Evolutionary conservation across 1,284 basidiomycete genomes (phyloP).

Genomic region (Malassezia slooffiae): DNA sequence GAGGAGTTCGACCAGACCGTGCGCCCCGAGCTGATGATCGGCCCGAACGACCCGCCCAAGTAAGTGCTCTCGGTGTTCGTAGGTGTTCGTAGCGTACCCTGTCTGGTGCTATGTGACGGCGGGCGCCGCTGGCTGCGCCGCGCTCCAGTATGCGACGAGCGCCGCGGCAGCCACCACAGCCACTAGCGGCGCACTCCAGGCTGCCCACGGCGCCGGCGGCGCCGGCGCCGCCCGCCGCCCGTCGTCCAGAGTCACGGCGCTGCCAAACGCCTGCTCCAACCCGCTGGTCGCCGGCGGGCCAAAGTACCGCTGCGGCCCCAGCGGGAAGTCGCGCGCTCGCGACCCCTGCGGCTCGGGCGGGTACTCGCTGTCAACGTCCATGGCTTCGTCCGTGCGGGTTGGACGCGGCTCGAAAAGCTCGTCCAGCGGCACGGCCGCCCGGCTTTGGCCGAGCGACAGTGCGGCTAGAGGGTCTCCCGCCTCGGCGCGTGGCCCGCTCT

Average conservation of each 20-base stretch:
- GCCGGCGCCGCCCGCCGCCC: too few relatives aligned
- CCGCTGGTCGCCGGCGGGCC: conserved; percentile 27
- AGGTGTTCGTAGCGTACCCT: too few relatives aligned
- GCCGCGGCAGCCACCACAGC: too few relatives aligned
- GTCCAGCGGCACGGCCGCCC: conserved; percentile 1
- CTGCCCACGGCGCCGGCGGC: not conserved
- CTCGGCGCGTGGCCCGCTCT: too few relatives aligned
- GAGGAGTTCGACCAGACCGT: conserved; percentile 95
- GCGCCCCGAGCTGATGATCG: conserved; percentile 62
- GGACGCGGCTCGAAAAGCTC: not conserved
- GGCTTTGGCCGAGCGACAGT: conserved; percentile 3
- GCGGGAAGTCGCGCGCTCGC: conserved; percentile 16
- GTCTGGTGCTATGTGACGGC: too few relatives aligned
- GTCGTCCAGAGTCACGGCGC: conserved; percentile 17
- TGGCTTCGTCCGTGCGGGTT: not conserved
- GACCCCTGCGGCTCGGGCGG: not conserved
- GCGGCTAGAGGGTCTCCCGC: conserved; percentile 2
- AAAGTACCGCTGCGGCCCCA: conserved; percentile 31
- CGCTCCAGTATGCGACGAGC: too few relatives aligned
- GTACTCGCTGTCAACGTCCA: conserved; percentile 6
- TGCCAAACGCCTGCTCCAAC: conserved; percentile 31
- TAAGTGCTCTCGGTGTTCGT: too few relatives aligned
- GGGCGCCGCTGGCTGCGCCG: too few relatives aligned
- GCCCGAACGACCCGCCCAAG: conserved; percentile 31
- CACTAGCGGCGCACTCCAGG: not conserved